Evolutionary conservation across 257 asterid genomes (phyloP).

Genomic region (Petunia axillaris): DNA sequence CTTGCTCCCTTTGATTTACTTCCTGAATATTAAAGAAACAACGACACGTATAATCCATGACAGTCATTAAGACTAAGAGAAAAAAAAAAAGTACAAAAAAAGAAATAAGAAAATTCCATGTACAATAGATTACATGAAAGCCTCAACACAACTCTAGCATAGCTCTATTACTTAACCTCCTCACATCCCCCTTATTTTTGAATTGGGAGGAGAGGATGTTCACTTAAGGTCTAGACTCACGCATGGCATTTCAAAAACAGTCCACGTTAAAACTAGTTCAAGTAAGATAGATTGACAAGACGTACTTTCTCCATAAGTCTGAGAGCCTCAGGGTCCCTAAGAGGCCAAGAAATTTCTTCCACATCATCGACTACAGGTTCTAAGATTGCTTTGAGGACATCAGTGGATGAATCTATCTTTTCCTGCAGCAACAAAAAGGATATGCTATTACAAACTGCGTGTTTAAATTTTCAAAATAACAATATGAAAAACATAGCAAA

Average conservation of each 20-base stretch:
- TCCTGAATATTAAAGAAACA: slow-evolving; percentile 53
- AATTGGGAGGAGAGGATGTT: not conserved
- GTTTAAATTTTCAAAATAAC: not conserved
- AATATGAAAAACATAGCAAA: slow-evolving; percentile 1
- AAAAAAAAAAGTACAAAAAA: not conserved
- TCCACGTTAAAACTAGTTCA: not conserved
- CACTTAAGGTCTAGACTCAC: not conserved
- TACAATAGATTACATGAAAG: not conserved
- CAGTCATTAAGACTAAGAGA: not conserved
- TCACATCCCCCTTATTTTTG: not conserved
- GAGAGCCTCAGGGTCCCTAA: slow-evolving; percentile 75
- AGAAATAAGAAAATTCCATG: not conserved
- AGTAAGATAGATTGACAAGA: slow-evolving; percentile 18
- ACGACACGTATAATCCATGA: slow-evolving; percentile 19
- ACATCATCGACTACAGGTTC: slow-evolving; percentile 70
- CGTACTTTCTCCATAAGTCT: slow-evolving; percentile 80
- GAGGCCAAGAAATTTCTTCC: slow-evolving; percentile 88
- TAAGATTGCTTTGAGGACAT: slow-evolving; percentile 84
- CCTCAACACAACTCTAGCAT: slow-evolving; percentile 10
- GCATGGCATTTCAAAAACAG: slow-evolving; percentile 3
- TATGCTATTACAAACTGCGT: slow-evolving; percentile 23
- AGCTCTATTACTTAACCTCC: slow-evolving; percentile 6
- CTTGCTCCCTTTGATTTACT: slow-evolving; percentile 85
- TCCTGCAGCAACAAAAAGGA: slow-evolving; percentile 55
- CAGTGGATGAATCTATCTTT: slow-evolving; percentile 85